Evolutionary conservation across 805 yeast species (phyloP), one percentile per base, ranked within the genome.

Genomic region (Yamadazyma phyllophila): DNA sequence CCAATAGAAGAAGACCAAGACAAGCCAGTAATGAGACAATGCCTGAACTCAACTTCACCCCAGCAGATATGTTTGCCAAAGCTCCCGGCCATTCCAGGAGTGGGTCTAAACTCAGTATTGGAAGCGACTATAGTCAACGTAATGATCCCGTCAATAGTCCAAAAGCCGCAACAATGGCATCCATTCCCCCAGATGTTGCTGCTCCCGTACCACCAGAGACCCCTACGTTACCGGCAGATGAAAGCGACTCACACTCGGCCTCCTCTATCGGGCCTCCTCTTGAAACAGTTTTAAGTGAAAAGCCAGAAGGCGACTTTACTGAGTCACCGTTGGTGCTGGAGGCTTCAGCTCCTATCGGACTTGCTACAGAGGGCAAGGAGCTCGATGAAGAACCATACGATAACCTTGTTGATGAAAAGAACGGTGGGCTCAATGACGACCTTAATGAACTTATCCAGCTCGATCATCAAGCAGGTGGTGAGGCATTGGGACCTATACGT

Each of bases 1-100:
- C 77, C 36, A 79, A 71, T 24, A 66, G 87, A 57, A 68, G 85
- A 55, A 45, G 52, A 36, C 63, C 71, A 11, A 62, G 59, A 47
- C 65, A 47, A 42, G 16, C 47, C 15, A 44, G 47, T 26, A 44
- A 36, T 31, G 46, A 44, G 14, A 16, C 12, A 8, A 13, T 26
- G 11, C 15, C 33, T 13, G 43, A 37, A 16, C 43, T 17, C 12
- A 44, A 24, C 15, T 33, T 9, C 27, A 13, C 41, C 8, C 46
- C 46, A 12, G 46, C 34, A 3, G 46, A 44, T 13, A 44, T 44
- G 46, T 44, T 44, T 38, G 46, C 46, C 32, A 39, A 27, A 35
- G 16, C 13, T 29, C 31, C 29, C n/a, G 31, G 20, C 26, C 55
- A 51, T 33, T 33, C 47, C 26, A 48, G 54, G 34, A 43, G 39